These are phyloP conservation scores for Kodamaea nitidulidarum DNA, from an alignment of 805 yeast species.

Conservation along the genomic window DNA sequence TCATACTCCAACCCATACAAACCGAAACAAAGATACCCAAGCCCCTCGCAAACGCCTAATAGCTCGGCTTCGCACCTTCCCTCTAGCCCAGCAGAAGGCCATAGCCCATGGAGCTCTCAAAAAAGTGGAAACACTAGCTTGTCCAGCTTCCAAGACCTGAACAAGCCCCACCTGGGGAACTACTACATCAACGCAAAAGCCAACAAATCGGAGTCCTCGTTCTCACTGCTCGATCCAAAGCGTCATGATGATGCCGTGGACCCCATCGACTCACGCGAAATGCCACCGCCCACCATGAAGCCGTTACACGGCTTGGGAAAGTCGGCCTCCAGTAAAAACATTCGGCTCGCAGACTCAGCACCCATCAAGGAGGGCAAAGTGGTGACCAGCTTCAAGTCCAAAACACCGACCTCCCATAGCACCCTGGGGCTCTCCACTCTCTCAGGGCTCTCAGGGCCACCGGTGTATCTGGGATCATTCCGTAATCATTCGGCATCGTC, in stretches of 20 bases:
- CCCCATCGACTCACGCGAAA: neutral
- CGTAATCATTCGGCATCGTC: constrained; percentile 2
- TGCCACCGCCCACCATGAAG: constrained; percentile 2
- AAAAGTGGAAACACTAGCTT: neutral
- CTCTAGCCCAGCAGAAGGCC: neutral
- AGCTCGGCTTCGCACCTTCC: neutral
- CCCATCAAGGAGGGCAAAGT: neutral
- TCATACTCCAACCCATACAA: neutral
- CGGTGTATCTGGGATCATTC: neutral
- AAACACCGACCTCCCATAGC: neutral
- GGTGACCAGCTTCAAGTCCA: neutral
- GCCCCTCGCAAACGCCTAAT: constrained; percentile 1
- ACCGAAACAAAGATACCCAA: too few species aligned
- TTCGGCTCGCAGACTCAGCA: neutral
- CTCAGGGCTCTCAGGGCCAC: neutral
- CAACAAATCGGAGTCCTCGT: constrained; percentile 6
- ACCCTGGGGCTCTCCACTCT: neutral
- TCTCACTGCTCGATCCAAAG: constrained; percentile 16
- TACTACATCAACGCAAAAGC: constrained; percentile 6
- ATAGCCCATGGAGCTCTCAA: constrained; percentile 1
- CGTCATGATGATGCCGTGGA: constrained; percentile 5
- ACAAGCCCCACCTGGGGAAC: neutral
- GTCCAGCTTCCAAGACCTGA: neutral
- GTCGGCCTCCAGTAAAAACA: neutral
- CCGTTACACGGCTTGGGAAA: neutral